Evolutionary conservation across 345 rosid species (phyloP).

Genomic region (Cardamine resedifolia): DNA sequence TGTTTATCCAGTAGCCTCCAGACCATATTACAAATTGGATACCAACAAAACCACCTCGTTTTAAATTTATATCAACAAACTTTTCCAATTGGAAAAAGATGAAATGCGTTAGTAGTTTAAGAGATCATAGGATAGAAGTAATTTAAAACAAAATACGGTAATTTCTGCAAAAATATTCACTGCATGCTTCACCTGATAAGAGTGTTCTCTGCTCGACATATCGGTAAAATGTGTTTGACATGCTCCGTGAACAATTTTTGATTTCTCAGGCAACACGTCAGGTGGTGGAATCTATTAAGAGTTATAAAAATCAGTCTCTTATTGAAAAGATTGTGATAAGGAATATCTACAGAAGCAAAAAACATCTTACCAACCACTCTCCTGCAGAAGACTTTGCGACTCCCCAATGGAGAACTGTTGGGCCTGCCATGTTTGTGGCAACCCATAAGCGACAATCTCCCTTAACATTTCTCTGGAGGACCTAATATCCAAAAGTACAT

Average conservation of each 20-base stretch:
- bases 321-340: not conserved
- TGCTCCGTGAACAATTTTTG: slow-evolving; percentile 53
- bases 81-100: slow-evolving; percentile 9
- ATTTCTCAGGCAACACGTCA: slow-evolving; percentile 58
- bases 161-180: not conserved
- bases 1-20: slow-evolving; percentile 55
- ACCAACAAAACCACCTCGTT: slow-evolving; percentile 47
- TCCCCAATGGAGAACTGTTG: slow-evolving; percentile 62
- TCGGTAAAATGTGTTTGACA: slow-evolving; percentile 60
- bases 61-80: slow-evolving; percentile 51
- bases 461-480: slow-evolving; percentile 39
- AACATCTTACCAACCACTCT: slow-evolving; percentile 62
- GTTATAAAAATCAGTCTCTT: slow-evolving; percentile 13
- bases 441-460: slow-evolving; percentile 48
- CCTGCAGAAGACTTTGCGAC: slow-evolving; percentile 48
- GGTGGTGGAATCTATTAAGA: slow-evolving; percentile 48
- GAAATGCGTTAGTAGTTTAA: slow-evolving; percentile 5
- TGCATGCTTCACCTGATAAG: slow-evolving; percentile 47
- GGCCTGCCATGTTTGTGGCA: slow-evolving; percentile 51
- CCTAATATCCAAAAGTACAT: slow-evolving; percentile 36
- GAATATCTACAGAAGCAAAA: slow-evolving; percentile 12
- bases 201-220: slow-evolving; percentile 41
- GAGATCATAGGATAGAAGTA: not conserved
- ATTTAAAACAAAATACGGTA: not conserved
- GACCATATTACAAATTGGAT: slow-evolving; percentile 62